Conservation (phyloP, 23 red algal genomes). For the Gracilaria caudata region DNA sequence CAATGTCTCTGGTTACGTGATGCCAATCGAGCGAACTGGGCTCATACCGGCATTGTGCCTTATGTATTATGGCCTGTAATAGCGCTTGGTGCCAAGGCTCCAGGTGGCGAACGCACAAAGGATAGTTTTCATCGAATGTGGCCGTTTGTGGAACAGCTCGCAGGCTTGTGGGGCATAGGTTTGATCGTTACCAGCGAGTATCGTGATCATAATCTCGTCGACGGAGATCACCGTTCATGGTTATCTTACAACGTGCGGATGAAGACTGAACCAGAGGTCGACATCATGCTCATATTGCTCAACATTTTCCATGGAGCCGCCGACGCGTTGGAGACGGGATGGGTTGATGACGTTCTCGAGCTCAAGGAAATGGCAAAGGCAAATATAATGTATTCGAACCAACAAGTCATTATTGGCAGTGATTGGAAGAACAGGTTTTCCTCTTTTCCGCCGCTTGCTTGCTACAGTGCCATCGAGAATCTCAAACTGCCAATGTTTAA, state of each 20-base stretch:
- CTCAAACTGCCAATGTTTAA: too few relatives aligned
- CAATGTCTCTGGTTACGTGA: constrained; percentile 47
- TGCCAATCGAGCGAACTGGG: constrained; percentile 24
- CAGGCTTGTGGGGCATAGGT: constrained; percentile 29
- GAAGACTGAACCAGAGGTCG: constrained; percentile 24
- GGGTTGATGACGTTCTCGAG: constrained; percentile 31
- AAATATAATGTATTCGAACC: constrained; percentile 6
- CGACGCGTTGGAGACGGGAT: constrained; percentile 21
- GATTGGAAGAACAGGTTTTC: constrained; percentile 14
- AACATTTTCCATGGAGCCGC: constrained; percentile 46
- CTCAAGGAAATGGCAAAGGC: constrained; percentile 27
- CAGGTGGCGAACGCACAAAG: not conserved
- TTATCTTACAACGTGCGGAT: constrained; percentile 14
- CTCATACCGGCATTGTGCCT: constrained; percentile 31
- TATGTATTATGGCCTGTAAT: constrained; percentile 51
- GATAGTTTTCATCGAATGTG: not conserved
- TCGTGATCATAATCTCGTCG: not conserved
- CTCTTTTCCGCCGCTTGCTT: too few relatives aligned
- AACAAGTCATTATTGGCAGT: constrained; percentile 6
- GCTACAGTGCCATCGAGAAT: too few relatives aligned
- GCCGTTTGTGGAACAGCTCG: constrained; percentile 50
- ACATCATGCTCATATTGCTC: constrained; percentile 5
- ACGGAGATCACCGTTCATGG: not conserved
- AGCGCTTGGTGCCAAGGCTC: not conserved
- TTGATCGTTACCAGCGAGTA: constrained; percentile 28